These are phyloP conservation scores for Blakeslea trispora DNA, from an alignment of 371 early-diverging fungal genomes.

Conservation along the genomic window DNA sequence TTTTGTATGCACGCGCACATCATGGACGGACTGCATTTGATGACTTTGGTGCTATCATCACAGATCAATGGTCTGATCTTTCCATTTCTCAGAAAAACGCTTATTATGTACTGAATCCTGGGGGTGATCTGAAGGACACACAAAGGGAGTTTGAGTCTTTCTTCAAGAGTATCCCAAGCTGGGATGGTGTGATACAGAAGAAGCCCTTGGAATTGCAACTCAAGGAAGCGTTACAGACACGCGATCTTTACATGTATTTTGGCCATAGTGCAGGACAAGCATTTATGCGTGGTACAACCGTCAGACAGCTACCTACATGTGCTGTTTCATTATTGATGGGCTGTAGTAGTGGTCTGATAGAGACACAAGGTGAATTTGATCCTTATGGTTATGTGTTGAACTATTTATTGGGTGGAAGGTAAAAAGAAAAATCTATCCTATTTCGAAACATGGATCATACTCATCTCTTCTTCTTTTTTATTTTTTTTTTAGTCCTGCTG, in stretches of 20 bases:
- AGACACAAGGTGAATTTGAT: conserved; percentile 82
- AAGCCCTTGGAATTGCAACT: conserved; percentile 73
- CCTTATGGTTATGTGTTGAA: conserved; percentile 79
- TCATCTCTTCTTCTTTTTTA: conserved; percentile 1
- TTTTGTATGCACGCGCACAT: conserved; percentile 38
- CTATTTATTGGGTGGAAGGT: conserved; percentile 81
- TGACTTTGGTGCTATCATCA: conserved; percentile 5
- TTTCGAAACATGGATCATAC: too few species aligned
- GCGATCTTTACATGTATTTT: conserved; percentile 89
- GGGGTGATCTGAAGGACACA: conserved; percentile 81
- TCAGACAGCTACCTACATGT: conserved; percentile 66
- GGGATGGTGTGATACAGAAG: conserved; percentile 73
- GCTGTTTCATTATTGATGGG: conserved; percentile 87
- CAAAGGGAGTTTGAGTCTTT: conserved; percentile 70
- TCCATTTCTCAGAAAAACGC: conserved; percentile 54
- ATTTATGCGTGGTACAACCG: conserved; percentile 70
- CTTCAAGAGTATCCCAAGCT: conserved; percentile 53
- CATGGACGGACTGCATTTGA: conserved; percentile 11
- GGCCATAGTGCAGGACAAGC: conserved; percentile 98
- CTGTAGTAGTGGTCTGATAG: conserved; percentile 84
- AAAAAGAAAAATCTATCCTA: conserved; percentile 11
- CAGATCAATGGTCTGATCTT: conserved; percentile 38
- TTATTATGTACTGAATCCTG: conserved; percentile 89
- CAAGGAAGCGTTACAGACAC: conserved; percentile 53
- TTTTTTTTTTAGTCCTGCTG: conserved; percentile 61